Conservation (phyloP, 2,329 filamentous ascomycete species). For the Fusarium penzigii region DNA sequence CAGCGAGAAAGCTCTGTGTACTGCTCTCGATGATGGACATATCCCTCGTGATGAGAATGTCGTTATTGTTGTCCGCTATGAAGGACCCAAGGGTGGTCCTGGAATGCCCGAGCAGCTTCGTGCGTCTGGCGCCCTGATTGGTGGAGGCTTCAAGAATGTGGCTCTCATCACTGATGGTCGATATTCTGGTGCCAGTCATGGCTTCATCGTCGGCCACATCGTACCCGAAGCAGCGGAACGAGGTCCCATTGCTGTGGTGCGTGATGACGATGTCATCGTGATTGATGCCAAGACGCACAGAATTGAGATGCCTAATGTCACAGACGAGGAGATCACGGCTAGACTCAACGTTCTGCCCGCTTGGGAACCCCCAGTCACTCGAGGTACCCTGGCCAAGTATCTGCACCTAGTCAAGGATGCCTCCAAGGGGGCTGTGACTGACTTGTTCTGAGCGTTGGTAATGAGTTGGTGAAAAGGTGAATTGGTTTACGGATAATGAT, state of each 20-base stretch:
- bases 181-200: slow-evolving; percentile 83
- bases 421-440: background rate
- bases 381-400: background rate
- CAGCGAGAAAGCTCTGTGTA: slow-evolving; percentile 77
- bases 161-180: slow-evolving; percentile 88
- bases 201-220: slow-evolving; percentile 90
- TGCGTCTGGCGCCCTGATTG: slow-evolving; percentile 85
- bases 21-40: slow-evolving; percentile 70
- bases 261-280: slow-evolving; percentile 76
- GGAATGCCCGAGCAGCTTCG: slow-evolving; percentile 95
- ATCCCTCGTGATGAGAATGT: slow-evolving; percentile 59
- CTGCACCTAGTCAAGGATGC: background rate
- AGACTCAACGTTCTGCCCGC: background rate
- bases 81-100: slow-evolving; percentile 87
- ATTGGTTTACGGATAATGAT: background rate
- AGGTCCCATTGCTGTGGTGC: slow-evolving; percentile 79
- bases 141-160: slow-evolving; percentile 80
- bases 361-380: background rate
- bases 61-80: slow-evolving; percentile 86
- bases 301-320: background rate
- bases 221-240: slow-evolving; percentile 85
- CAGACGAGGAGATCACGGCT: background rate
- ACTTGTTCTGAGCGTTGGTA: background rate
- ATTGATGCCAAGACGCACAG: slow-evolving; percentile 63
- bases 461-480: background rate